Evolutionary conservation across 306 rosid genomes (phyloP), one percentile per base, ranked within the genome.

Genomic region (Vigna radiata): DNA sequence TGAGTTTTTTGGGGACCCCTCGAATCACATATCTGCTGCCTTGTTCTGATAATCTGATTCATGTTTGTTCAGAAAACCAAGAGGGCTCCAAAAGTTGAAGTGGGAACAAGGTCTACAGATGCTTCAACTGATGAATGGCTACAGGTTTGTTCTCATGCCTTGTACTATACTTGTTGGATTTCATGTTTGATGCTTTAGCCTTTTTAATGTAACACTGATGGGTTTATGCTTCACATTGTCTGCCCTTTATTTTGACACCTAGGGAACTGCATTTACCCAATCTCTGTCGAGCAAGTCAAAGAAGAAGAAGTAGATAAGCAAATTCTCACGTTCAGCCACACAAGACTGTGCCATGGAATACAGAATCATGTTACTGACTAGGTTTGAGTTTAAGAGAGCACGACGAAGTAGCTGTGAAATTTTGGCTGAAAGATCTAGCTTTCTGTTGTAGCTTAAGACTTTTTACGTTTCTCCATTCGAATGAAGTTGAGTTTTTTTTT

Each of bases 51-150:
- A 66, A 23, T 68, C 50, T 78, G 17, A 55, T 43, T 21, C 52
- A 37, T 84, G 13, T 75, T 81, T 74, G 62, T 16, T 58, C 76
- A 95, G 98, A 92, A 90, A 89, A 73, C 97, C 80, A 95, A 92
- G 90, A 88, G 93, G 85, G 87, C 88, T 75, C 89, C 98, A 72
- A 94, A 91, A 83, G 92, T 94, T 74, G 98, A 94, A 87, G 91
- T 95, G 76, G 99, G 97, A 78, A 95, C 99, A 36, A 89, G 81
- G 82, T 18, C 84, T 25, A 83, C 89, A 3, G 97, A 92, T 83
- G 89, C 96, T 13, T 87, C 93, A 0, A 82, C 88, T 82, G 97
- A 95, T 76, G 97, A 92, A 73, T 95, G 99, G 99, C 97, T 92
- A 81, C 75, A 95, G 99, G 98, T 92, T 19, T 77, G 90, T 75